Evolutionary conservation across 495 filamentous ascomycete species (phyloP).

Genomic region (Penicillium flavigenum): DNA sequence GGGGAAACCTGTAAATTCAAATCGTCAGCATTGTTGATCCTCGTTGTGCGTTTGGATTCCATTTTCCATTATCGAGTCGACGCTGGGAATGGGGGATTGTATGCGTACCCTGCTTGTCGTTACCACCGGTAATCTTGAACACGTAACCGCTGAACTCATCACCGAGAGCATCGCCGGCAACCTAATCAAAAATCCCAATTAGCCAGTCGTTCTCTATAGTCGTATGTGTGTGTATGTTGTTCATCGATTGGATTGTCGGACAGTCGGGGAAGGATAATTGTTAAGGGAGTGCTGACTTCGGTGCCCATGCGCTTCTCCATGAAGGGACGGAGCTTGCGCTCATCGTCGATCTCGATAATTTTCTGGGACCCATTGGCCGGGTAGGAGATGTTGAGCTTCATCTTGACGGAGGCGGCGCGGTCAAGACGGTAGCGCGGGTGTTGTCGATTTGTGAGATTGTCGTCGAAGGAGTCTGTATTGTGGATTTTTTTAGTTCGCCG

Average conservation of each 20-base stretch:
- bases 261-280: conserved; percentile 13
- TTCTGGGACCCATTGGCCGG: conserved; percentile 99
- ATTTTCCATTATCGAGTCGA: conserved; percentile 1
- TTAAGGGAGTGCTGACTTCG: conserved; percentile 65
- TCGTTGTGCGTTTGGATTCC: not conserved
- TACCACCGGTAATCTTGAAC: conserved; percentile 92
- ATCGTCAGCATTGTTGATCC: conserved; percentile 29
- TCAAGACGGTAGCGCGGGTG: conserved; percentile 53
- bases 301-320: conserved; percentile 95
- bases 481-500: conserved; percentile 35
- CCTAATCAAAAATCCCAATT: conserved; percentile 42
- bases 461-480: conserved; percentile 36
- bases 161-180: conserved; percentile 83
- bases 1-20: conserved; percentile 66
- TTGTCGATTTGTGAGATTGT: conserved; percentile 50
- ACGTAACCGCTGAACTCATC: conserved; percentile 98
- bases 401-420: conserved; percentile 56
- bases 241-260: conserved; percentile 11
- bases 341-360: conserved; percentile 97
- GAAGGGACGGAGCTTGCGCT: conserved; percentile 84
- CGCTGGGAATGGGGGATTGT: not conserved
- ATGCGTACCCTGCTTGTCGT: conserved; percentile 91
- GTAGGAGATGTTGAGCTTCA: conserved; percentile 98
- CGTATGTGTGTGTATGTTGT: conserved; percentile 14
- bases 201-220: conserved; percentile 34